Conservation (phyloP, 2,329 filamentous ascomycete species). For the Chaetoscypha palmicola region DNA sequence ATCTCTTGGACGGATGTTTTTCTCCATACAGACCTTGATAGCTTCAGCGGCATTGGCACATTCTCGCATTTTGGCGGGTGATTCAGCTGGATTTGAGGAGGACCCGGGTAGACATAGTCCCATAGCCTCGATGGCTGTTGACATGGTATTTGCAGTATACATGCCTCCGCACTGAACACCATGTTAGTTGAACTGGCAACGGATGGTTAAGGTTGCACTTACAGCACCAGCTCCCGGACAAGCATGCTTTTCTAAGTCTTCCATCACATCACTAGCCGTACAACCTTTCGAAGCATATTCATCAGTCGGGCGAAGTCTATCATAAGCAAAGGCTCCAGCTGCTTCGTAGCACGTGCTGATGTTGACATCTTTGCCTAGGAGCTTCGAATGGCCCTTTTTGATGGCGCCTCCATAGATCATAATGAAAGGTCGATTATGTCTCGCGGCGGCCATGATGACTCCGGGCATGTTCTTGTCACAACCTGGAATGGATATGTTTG, state of each 20-base stretch:
- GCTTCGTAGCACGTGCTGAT: constrained; percentile 86
- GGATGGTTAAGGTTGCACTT: too few species aligned
- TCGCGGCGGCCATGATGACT: constrained; percentile 35
- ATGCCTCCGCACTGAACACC: constrained; percentile 61
- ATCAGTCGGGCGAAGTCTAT: constrained; percentile 64
- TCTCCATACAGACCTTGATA: constrained; percentile 62
- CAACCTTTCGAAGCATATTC: constrained; percentile 55
- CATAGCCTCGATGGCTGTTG: constrained; percentile 66
- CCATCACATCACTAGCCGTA: constrained; percentile 69
- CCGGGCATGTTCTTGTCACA: constrained; percentile 99
- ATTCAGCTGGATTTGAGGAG: constrained; percentile 60
- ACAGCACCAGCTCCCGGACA: constrained; percentile 51
- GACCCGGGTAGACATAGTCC: constrained; percentile 62
- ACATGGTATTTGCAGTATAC: constrained; percentile 75
- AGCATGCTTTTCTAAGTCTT: constrained; percentile 65
- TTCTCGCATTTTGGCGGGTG: constrained; percentile 64
- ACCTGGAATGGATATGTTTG: constrained; percentile 85
- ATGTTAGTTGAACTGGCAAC: too few species aligned
- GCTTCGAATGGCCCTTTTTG: constrained; percentile 71
- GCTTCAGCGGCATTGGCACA: constrained; percentile 61
- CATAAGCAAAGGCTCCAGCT: constrained; percentile 73
- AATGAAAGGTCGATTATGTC: constrained; percentile 80
- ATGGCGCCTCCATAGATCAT: constrained; percentile 97
- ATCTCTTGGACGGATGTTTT: constrained; percentile 59
- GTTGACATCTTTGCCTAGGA: constrained; percentile 75